Conservation (phyloP, 768 basidiomycete species). For the Crepidotus variabilis region DNA sequence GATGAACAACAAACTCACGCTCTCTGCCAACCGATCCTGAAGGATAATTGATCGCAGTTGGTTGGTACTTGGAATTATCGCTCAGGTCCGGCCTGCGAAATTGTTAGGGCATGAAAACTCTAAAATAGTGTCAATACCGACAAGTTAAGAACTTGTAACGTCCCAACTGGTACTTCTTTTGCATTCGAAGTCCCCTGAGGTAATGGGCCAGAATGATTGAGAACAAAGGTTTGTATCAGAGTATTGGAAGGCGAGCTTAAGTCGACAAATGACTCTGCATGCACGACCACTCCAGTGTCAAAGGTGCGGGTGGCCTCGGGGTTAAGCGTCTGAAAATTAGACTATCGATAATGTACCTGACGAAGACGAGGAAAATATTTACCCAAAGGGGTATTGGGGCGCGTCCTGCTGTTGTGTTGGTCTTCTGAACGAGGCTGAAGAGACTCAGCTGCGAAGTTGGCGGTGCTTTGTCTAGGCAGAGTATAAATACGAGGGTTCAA, state of each 20-base stretch:
- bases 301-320: constrained; percentile 36
- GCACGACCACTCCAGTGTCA: constrained; percentile 40
- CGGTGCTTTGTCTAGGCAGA: constrained; percentile 26
- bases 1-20: constrained; percentile 33
- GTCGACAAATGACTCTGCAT: constrained; percentile 36
- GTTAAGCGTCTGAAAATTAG: constrained; percentile 24
- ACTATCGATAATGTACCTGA: not conserved
- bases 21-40: constrained; percentile 41
- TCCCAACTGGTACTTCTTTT: constrained; percentile 45
- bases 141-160: constrained; percentile 49
- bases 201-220: constrained; percentile 42
- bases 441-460: constrained; percentile 36
- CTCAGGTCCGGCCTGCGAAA: constrained; percentile 46
- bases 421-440: constrained; percentile 25
- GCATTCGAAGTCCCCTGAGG: constrained; percentile 22
- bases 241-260: constrained; percentile 20
- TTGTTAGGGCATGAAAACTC: constrained; percentile 1
- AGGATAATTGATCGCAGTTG: constrained; percentile 40
- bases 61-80: constrained; percentile 49
- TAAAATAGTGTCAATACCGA: constrained; percentile 24
- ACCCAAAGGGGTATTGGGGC: constrained; percentile 1
- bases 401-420: constrained; percentile 1
- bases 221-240: constrained; percentile 42
- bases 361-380: not conserved
- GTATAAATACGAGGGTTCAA: not conserved